Base-by-base conservation (phyloP, 1,284 basidiomycete species). In the Boletus sp. region DNA sequence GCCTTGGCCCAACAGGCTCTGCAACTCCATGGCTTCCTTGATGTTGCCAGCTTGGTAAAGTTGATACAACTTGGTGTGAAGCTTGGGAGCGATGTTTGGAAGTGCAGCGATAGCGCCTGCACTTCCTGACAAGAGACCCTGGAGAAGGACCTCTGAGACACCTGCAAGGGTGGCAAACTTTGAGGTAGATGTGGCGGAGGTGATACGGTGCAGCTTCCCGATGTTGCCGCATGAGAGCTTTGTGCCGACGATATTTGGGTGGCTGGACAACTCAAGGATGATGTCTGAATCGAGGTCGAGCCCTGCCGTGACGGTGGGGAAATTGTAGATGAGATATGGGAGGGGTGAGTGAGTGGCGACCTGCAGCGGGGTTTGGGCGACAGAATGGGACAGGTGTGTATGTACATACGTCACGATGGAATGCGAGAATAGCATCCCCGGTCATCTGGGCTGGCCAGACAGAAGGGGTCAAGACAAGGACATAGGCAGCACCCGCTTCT, bases 241-340 rank as follows among this genome's bases (percentile, higher is more conserved):
- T 44, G 82, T 84, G 50, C 91, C 92, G 54, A 93, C 88, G 59
- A 92, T 91, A 70, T 94, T 93, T 10, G 88, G 88, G 63, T 94
- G 91, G 44, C 77, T 67, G 4, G 87, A 81, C 27, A 94, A 76
- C 19, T 76, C 73, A 46, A 76, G 75, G 57, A 96, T 79, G 44
- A 81, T 77, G 66, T 94, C 91, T 0, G 88, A 91, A 65, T 90
- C 85, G 47, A 95, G 80, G 65, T 96, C 90, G 56, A 91, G 80
- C 9, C 92, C 91, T 0, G 89, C 82, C 0, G 90, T 88, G 10
- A 86, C 84, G 22, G 71, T 68, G 38, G 93, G 89, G 72, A 92
- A 94, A 71, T 94, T 94, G 76, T 95, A 95, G 43, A 94, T 77
- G 84, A 95, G 85, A 36, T 86, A 82, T 0, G 91, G 92, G 40